Percentiles rank a stretch among this genome's conserved stretches.
phyloP scores from a whole-genome alignment of 345 rosid species.

The Salix brachista region DNA sequence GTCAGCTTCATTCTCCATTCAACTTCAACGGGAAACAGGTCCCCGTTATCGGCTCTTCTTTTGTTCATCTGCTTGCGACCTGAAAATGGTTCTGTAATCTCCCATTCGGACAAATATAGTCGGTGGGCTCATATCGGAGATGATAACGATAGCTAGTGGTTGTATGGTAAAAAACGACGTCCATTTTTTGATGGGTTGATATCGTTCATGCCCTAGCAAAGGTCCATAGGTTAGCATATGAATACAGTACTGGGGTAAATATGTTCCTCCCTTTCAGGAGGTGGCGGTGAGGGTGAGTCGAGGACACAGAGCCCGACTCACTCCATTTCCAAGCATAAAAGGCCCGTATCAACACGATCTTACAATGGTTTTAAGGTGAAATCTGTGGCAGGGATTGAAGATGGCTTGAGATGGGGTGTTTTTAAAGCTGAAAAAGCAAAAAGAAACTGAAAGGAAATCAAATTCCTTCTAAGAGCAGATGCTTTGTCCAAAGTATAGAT shows the following conservation, averaged over 20 bases:
- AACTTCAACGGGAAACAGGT: slow-evolving; percentile 16
- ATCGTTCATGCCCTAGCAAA: too few species aligned
- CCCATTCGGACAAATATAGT: background rate
- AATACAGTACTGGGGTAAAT: too few species aligned
- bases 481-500: slow-evolving; percentile 39
- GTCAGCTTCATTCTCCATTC: slow-evolving; percentile 9
- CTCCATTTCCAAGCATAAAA: background rate
- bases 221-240: too few species aligned
- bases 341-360: background rate
- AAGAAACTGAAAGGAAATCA: slow-evolving; percentile 15
- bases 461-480: slow-evolving; percentile 20
- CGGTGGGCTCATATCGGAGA: background rate
- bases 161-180: too few species aligned
- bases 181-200: too few species aligned
- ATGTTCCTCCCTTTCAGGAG: too few species aligned
- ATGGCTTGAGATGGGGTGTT: background rate
- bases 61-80: background rate
- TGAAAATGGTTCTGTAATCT: background rate
- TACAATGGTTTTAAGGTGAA: background rate
- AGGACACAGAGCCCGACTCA: background rate
- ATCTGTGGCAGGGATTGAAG: slow-evolving; percentile 1
- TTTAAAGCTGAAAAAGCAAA: slow-evolving; percentile 41
- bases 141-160: background rate
- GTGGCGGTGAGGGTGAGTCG: background rate
- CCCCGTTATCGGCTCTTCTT: background rate